Conservation (phyloP, 1,139 yeast species). For the Taphrina communis region DNA sequence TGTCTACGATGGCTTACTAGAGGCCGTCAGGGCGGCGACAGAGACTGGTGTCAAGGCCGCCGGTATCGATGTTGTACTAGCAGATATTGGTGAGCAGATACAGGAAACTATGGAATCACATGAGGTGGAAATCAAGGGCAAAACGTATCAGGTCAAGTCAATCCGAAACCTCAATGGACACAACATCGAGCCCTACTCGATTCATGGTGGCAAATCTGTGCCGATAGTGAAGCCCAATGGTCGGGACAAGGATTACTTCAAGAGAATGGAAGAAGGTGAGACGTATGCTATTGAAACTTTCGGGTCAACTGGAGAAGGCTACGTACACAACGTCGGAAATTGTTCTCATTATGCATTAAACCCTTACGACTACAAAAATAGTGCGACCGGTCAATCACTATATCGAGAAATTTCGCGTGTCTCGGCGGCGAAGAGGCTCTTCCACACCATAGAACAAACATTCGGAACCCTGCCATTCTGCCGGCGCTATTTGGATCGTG, state of each 20-base stretch:
- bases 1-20: constrained; percentile 75
- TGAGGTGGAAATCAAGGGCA: constrained; percentile 89
- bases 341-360: constrained; percentile 84
- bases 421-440: constrained; percentile 69
- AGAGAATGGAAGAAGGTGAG: constrained; percentile 99
- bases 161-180: constrained; percentile 95
- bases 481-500: constrained; percentile 86
- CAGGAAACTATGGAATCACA: constrained; percentile 98
- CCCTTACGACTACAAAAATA: constrained; percentile 21
- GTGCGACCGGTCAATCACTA: constrained; percentile 55
- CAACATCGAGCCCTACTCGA: constrained; percentile 77
- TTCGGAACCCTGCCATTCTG: constrained; percentile 98
- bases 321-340: constrained; percentile 85
- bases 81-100: constrained; percentile 93
- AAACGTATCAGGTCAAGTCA: constrained; percentile 80
- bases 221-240: constrained; percentile 74
- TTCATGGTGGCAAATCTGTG: constrained; percentile 94
- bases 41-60: constrained; percentile 90
- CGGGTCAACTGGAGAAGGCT: constrained; percentile 95
- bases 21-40: constrained; percentile 91
- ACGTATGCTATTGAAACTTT: constrained; percentile 97
- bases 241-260: constrained; percentile 71
- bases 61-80: constrained; percentile 92
- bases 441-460: constrained; percentile 71
- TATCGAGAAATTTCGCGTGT: constrained; percentile 62